These are phyloP conservation scores for Phlyctochytrium arcticum DNA, from an alignment of 192 early-diverging fungal species.

Conservation along the genomic window DNA sequence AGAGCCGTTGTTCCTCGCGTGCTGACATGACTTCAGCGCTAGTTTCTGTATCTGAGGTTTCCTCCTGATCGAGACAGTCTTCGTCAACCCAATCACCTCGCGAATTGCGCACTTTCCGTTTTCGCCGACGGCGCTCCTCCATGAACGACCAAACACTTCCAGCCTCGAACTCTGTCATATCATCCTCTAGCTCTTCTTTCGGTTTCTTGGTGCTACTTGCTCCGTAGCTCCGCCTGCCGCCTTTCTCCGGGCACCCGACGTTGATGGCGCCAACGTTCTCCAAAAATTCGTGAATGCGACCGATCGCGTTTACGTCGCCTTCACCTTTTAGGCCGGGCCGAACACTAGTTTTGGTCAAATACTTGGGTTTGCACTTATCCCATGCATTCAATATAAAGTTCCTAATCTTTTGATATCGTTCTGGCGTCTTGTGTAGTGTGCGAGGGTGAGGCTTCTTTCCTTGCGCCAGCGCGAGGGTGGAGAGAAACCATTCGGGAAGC, in stretches of 20 bases:
- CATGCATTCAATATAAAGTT: slow-evolving; percentile 86
- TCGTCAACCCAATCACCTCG: slow-evolving; percentile 66
- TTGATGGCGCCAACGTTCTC: slow-evolving; percentile 80
- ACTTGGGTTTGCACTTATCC: slow-evolving; percentile 53
- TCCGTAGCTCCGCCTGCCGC: slow-evolving; percentile 26
- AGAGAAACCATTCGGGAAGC: slow-evolving; percentile 37
- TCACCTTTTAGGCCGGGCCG: slow-evolving; percentile 76
- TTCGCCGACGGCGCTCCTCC: slow-evolving; percentile 34
- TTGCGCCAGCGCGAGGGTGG: slow-evolving; percentile 13
- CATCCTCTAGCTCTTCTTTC: not conserved
- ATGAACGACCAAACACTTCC: slow-evolving; percentile 14
- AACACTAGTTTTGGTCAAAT: slow-evolving; percentile 79
- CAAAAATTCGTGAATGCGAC: slow-evolving; percentile 78
- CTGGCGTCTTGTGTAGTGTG: slow-evolving; percentile 67
- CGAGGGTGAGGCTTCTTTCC: slow-evolving; percentile 36
- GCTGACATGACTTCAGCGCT: slow-evolving; percentile 3
- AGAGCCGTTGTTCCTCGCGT: slow-evolving; percentile 41
- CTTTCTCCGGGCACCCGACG: slow-evolving; percentile 41
- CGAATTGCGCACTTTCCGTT: slow-evolving; percentile 58
- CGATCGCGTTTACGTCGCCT: slow-evolving; percentile 90
- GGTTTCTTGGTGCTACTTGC: slow-evolving; percentile 9
- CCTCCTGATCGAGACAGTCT: slow-evolving; percentile 32
- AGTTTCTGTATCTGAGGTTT: slow-evolving; percentile 30
- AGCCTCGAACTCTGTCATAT: slow-evolving; percentile 16
- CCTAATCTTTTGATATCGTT: slow-evolving; percentile 81